Evolutionary conservation across 176 grass and related monocot species (phyloP).

Genomic region (Secale cereale): DNA sequence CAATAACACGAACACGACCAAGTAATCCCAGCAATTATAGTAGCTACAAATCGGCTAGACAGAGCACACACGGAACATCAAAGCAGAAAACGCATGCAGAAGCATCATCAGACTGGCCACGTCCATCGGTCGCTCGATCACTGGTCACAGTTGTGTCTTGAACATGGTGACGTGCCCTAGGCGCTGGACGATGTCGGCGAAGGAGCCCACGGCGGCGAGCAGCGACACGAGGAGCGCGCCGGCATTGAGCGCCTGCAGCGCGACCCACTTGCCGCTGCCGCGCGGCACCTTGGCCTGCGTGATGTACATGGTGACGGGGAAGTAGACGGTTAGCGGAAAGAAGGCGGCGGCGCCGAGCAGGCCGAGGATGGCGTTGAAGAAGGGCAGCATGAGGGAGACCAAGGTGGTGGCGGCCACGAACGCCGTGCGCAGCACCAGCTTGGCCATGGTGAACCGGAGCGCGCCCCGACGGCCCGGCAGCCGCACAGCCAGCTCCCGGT

Average conservation of each 20-base stretch:
- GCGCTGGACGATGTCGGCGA: constrained; percentile 69
- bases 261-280: constrained; percentile 56
- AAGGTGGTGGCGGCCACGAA: constrained; percentile 65
- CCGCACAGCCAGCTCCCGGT: constrained; percentile 52
- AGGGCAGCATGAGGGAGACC: constrained; percentile 75
- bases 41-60: not conserved
- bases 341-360: constrained; percentile 77
- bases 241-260: constrained; percentile 66
- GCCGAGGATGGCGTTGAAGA: constrained; percentile 90
- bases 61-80: not conserved
- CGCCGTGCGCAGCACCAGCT: constrained; percentile 66
- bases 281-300: constrained; percentile 63
- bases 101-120: not conserved
- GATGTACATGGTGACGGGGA: constrained; percentile 80
- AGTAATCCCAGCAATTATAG: not conserved
- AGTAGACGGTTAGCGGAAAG: constrained; percentile 88
- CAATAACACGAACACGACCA: not conserved
- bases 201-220: constrained; percentile 66
- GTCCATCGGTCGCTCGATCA: not conserved
- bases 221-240: constrained; percentile 66
- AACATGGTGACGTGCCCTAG: constrained; percentile 73
- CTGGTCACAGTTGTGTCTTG: constrained; percentile 60
- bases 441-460: constrained; percentile 61
- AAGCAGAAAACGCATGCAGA: not conserved
- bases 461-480: constrained; percentile 37